phyloP scores from a whole-genome alignment of 495 filamentous ascomycete species.

The Penicillium bialowiezense region DNA sequence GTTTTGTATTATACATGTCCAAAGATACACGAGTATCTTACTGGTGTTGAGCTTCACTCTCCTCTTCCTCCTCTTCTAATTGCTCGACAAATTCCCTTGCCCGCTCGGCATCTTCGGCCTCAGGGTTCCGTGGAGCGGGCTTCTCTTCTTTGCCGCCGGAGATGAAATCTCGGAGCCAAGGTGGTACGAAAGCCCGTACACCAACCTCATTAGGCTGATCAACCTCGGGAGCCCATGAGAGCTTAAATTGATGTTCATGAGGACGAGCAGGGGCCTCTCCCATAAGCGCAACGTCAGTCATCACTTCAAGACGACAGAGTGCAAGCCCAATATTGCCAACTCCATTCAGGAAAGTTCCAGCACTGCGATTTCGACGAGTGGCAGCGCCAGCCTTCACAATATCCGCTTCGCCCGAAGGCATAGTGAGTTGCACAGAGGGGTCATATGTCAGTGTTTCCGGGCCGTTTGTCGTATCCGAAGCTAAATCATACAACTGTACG shows the following conservation, averaged over 20 bases:
- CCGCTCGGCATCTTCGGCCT: constrained; percentile 26
- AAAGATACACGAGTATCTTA: background rate
- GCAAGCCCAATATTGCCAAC: constrained; percentile 84
- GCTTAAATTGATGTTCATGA: constrained; percentile 53
- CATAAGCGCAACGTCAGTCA: constrained; percentile 71
- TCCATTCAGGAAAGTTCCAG: constrained; percentile 73
- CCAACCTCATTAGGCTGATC: constrained; percentile 48
- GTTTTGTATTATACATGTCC: constrained; percentile 24
- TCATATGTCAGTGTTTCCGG: constrained; percentile 53
- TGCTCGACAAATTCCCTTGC: constrained; percentile 39
- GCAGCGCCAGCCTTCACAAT: constrained; percentile 41
- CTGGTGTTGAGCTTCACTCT: background rate
- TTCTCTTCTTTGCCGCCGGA: constrained; percentile 26
- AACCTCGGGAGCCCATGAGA: constrained; percentile 44
- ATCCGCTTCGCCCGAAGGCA: constrained; percentile 35
- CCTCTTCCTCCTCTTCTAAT: constrained; percentile 39
- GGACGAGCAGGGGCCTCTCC: constrained; percentile 56
- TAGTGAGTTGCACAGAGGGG: constrained; percentile 25
- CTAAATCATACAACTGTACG: constrained; percentile 63
- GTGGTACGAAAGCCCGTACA: constrained; percentile 84
- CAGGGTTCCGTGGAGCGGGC: constrained; percentile 13
- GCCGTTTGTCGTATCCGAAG: constrained; percentile 25
- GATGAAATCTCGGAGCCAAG: constrained; percentile 60
- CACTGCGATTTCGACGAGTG: constrained; percentile 57
- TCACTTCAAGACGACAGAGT: constrained; percentile 84